Evolutionary conservation across 1,139 yeast species (phyloP).

Genomic region (Arxiozyma bovina): DNA sequence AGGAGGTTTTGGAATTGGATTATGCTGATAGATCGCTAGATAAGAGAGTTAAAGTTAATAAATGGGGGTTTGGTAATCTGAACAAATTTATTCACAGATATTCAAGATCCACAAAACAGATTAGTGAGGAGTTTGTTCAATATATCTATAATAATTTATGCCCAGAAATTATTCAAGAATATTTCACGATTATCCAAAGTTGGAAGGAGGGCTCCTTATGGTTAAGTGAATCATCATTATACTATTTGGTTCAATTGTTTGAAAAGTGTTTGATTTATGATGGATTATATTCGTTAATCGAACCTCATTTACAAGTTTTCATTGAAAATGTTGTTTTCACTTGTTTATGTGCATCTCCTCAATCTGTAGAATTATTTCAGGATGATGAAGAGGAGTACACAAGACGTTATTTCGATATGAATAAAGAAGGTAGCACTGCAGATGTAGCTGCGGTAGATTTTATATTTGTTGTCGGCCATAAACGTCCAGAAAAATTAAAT

Average conservation of each 20-base stretch:
- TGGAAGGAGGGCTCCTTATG: slow-evolving; percentile 49
- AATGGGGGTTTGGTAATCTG: slow-evolving; percentile 68
- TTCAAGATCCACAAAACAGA: slow-evolving; percentile 30
- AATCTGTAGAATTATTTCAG: slow-evolving; percentile 53
- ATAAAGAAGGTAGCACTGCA: slow-evolving; percentile 64
- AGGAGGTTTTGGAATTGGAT: slow-evolving; percentile 43
- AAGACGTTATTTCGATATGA: slow-evolving; percentile 58
- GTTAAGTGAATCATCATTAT: slow-evolving; percentile 53
- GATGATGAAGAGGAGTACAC: slow-evolving; percentile 70
- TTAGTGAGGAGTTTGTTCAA: slow-evolving; percentile 39
- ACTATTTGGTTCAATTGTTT: slow-evolving; percentile 54
- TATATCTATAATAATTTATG: slow-evolving; percentile 45
- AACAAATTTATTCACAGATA: slow-evolving; percentile 42
- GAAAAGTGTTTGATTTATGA: slow-evolving; percentile 52
- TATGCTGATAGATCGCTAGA: slow-evolving; percentile 42
- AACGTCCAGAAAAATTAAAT: slow-evolving; percentile 41
- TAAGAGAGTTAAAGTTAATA: slow-evolving; percentile 52
- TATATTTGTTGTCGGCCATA: slow-evolving; percentile 41
- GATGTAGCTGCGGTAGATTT: slow-evolving; percentile 80
- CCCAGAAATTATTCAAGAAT: slow-evolving; percentile 52
- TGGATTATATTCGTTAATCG: slow-evolving; percentile 43
- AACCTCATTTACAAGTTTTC: slow-evolving; percentile 50
- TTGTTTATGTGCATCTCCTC: slow-evolving; percentile 47
- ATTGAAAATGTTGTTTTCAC: slow-evolving; percentile 56
- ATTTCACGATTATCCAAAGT: slow-evolving; percentile 49